Conservation (phyloP, 1,284 basidiomycete genomes). For the Cutaneotrichosporon sp. region DNA sequence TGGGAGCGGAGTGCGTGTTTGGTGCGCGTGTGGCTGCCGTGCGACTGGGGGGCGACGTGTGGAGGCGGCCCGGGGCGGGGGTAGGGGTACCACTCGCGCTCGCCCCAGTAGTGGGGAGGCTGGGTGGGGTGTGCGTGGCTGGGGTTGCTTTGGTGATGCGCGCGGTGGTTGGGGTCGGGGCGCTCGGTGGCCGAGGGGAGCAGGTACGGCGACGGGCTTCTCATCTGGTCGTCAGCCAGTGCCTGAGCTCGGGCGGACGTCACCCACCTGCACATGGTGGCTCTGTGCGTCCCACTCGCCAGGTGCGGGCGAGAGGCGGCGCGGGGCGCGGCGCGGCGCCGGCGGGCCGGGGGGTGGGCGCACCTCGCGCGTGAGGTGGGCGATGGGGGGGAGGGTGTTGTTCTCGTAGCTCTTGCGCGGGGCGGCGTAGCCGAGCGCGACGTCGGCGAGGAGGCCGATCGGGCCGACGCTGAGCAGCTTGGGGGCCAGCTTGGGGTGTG, state of each 20-base stretch:
- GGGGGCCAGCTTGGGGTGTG: not conserved
- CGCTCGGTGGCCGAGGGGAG: not conserved
- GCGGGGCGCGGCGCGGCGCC: not conserved
- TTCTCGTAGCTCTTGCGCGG: not conserved
- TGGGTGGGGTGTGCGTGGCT: too few species aligned
- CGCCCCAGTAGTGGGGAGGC: not conserved
- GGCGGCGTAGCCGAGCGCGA: slow-evolving; percentile 8
- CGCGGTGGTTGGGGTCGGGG: not conserved
- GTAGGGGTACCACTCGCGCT: not conserved
- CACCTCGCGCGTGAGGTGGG: not conserved
- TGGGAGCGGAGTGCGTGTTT: not conserved
- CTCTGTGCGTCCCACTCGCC: not conserved
- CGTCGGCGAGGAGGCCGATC: slow-evolving; percentile 15
- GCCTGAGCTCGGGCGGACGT: not conserved
- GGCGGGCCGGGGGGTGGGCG: not conserved
- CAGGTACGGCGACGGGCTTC: not conserved
- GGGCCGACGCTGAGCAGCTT: slow-evolving; percentile 5
- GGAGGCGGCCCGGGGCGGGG: not conserved
- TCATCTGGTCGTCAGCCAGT: not conserved
- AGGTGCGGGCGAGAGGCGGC: not conserved
- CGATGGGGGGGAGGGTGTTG: not conserved
- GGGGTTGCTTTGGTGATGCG: not conserved
- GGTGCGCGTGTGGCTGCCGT: not conserved
- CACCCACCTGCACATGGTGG: not conserved
- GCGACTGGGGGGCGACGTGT: not conserved